A percentile compares a stretch with the other conserved stretches of the same genome.
Evolutionary conservation across 1,284 basidiomycete genomes (phyloP).

Genomic region (Tausonia pullulans): DNA sequence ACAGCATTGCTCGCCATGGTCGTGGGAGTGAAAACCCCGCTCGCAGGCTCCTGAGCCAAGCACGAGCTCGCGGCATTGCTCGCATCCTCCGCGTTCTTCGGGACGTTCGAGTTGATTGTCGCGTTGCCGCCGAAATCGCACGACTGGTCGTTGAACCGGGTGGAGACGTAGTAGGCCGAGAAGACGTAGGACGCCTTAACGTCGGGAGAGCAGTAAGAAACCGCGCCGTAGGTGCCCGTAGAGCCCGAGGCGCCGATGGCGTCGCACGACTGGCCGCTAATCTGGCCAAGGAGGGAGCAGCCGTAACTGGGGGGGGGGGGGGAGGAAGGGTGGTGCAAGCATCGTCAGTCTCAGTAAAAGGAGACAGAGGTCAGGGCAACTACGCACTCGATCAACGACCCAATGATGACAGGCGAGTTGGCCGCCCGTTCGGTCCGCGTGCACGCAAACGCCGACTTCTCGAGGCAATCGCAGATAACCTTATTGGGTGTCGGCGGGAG

Average conservation of each 20-base stretch:
- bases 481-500: conserved; percentile 76
- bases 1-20: conserved; percentile 21
- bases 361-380: background rate
- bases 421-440: conserved; percentile 36
- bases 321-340: background rate
- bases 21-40: conserved; percentile 55
- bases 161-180: conserved; percentile 62
- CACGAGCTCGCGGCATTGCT: conserved; percentile 57
- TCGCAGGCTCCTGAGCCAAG: conserved; percentile 47
- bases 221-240: conserved; percentile 60
- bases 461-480: conserved; percentile 64
- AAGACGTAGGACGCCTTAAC: conserved; percentile 74
- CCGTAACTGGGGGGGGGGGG: conserved; percentile 37
- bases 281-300: conserved; percentile 54
- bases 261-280: conserved; percentile 42
- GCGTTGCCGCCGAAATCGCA: conserved; percentile 67
- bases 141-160: conserved; percentile 46
- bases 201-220: conserved; percentile 35
- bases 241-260: conserved; percentile 62
- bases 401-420: conserved; percentile 57
- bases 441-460: conserved; percentile 53
- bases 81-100: conserved; percentile 45
- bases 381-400: conserved; percentile 46
- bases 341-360: background rate
- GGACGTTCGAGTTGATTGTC: conserved; percentile 51